Conservation (phyloP, 345 rosid species). For the Eucalyptus virginea region DNA sequence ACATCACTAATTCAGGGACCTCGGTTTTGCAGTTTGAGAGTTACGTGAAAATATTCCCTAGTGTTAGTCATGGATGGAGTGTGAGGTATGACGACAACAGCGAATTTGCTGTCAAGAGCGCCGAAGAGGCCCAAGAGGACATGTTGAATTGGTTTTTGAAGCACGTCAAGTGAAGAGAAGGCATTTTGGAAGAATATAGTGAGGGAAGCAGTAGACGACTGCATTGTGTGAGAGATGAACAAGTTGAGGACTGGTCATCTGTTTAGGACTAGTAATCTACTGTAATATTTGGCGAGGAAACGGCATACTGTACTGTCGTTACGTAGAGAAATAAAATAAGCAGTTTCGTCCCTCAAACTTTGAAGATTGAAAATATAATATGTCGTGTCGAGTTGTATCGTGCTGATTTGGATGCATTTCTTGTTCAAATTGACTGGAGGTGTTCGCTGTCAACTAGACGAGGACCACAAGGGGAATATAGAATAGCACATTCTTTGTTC, state of each 20-base stretch:
- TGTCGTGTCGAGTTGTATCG: not conserved
- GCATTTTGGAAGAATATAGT: not conserved
- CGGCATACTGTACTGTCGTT: not conserved
- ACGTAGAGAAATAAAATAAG: not conserved
- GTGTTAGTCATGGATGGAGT: conserved; percentile 64
- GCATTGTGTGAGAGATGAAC: not conserved
- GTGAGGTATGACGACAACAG: conserved; percentile 37
- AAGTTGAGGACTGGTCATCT: not conserved
- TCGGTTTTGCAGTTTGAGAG: not conserved
- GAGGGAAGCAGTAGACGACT: not conserved
- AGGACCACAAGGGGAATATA: not conserved
- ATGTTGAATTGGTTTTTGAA: not conserved
- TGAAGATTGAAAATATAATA: not conserved
- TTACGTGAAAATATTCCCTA: conserved; percentile 41
- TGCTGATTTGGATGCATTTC: not conserved
- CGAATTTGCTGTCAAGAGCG: not conserved
- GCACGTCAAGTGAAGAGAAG: not conserved
- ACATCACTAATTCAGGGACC: not conserved
- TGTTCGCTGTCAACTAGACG: not conserved
- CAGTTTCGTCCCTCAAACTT: not conserved
- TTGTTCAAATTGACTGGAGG: not conserved
- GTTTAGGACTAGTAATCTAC: not conserved
- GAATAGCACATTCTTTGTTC: not conserved
- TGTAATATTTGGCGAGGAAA: not conserved
- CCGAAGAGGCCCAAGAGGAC: not conserved